Evolutionary conservation across 2,329 filamentous ascomycete species (phyloP).

Genomic region (Trichoderma lentiforme): DNA sequence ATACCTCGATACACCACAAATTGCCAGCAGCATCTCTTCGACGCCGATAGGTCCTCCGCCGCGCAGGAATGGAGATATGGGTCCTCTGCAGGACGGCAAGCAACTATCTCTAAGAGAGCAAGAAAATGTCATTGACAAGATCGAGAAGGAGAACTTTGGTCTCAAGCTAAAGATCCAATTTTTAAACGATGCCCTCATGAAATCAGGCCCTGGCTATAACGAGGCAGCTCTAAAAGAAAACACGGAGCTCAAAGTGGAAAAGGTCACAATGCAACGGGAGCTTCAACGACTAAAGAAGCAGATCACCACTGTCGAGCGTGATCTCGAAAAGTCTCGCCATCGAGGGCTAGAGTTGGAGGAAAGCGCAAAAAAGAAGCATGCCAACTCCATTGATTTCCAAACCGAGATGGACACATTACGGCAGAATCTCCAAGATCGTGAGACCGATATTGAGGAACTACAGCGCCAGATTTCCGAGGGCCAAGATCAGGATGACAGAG

Average conservation of each 20-base stretch:
- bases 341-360: conserved; percentile 82
- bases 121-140: conserved; percentile 90
- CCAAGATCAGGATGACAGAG: conserved; percentile 54
- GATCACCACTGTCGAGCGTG: conserved; percentile 75
- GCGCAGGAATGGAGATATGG: conserved; percentile 59
- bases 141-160: conserved; percentile 98
- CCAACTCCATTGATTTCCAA: conserved; percentile 62
- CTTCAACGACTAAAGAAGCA: conserved; percentile 83
- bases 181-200: conserved; percentile 83
- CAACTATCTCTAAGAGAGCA: conserved; percentile 90
- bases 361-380: conserved; percentile 71
- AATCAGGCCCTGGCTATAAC: conserved; percentile 84
- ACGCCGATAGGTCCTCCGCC: conserved; percentile 74
- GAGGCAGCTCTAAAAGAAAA: conserved; percentile 90
- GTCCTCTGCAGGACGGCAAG: conserved; percentile 78
- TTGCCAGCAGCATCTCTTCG: conserved; percentile 75
- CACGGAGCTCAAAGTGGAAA: conserved; percentile 90
- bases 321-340: conserved; percentile 77
- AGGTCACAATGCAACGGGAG: conserved; percentile 84
- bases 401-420: conserved; percentile 58
- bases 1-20: conserved; percentile 66
- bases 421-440: conserved; percentile 54
- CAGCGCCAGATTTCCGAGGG: conserved; percentile 56
- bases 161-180: conserved; percentile 97
- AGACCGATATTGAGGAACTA: conserved; percentile 59